phyloP scores from a whole-genome alignment of 257 asterid species.

The Fraxinus pennsylvanica region DNA sequence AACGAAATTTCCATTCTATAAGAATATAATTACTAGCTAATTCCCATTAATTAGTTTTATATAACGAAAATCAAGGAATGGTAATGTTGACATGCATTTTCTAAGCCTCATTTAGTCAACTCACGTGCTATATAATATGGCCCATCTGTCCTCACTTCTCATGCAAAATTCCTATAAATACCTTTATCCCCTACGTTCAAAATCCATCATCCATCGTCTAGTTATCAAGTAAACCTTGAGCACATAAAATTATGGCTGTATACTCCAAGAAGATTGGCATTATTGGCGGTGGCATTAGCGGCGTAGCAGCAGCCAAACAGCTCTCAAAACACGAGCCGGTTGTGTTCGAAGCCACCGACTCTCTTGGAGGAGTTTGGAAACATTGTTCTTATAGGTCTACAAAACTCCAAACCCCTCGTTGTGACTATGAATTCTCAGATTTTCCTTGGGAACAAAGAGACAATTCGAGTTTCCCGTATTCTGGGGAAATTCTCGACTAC shows the following conservation, averaged over 20 bases:
- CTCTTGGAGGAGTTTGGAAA: slow-evolving; percentile 86
- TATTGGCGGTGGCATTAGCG: slow-evolving; percentile 81
- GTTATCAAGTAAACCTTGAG: slow-evolving; percentile 20
- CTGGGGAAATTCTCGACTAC: slow-evolving; percentile 67
- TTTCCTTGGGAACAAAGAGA: slow-evolving; percentile 87
- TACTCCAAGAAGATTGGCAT: slow-evolving; percentile 51
- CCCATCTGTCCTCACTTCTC: slow-evolving; percentile 28
- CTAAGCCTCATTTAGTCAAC: slow-evolving; percentile 24
- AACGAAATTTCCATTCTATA: slow-evolving; percentile 32
- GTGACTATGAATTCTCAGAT: slow-evolving; percentile 85
- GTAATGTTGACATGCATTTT: background rate
- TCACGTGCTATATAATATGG: slow-evolving; percentile 42
- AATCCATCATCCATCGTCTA: slow-evolving; percentile 21
- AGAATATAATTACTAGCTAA: slow-evolving; percentile 16
- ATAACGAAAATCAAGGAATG: background rate
- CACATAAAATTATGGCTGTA: background rate
- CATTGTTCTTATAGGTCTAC: slow-evolving; percentile 72
- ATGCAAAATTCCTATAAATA: slow-evolving; percentile 62
- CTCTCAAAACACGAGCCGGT: slow-evolving; percentile 56
- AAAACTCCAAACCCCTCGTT: slow-evolving; percentile 80
- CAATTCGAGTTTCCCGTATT: slow-evolving; percentile 66
- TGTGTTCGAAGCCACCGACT: slow-evolving; percentile 75
- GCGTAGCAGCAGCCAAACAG: slow-evolving; percentile 81
- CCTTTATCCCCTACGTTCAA: slow-evolving; percentile 6
- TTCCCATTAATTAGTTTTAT: background rate